Conservation (phyloP, 1,284 basidiomycete species). For the Ustilago vetiveriae region DNA sequence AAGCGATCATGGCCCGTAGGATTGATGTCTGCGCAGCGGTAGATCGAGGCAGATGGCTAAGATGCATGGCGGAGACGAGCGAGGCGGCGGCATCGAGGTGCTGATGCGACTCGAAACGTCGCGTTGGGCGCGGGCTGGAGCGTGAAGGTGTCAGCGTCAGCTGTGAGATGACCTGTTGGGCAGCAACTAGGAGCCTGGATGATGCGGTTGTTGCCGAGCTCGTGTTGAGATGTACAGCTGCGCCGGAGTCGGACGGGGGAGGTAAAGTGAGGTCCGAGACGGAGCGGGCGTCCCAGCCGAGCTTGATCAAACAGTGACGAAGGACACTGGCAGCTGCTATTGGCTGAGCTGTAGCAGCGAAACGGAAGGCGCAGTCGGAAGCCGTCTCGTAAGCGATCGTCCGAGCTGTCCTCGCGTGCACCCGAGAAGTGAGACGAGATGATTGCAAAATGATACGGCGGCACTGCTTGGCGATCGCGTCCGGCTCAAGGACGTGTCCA, state of each 20-base stretch:
- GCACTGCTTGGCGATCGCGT: constrained; percentile 10
- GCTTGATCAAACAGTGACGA: constrained; percentile 27
- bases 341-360: constrained; percentile 13
- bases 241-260: neutral
- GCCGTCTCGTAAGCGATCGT: constrained; percentile 13
- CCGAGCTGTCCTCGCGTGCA: constrained; percentile 10
- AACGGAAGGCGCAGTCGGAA: constrained; percentile 19
- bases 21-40: constrained; percentile 24
- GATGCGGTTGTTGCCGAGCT: neutral
- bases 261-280: neutral
- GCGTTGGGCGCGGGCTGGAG: constrained; percentile 17
- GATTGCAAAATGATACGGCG: constrained; percentile 18
- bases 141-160: constrained; percentile 25
- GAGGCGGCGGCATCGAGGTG: constrained; percentile 18
- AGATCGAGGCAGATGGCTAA: constrained; percentile 12
- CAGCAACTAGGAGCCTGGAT: constrained; percentile 9
- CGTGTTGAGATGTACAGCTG: neutral
- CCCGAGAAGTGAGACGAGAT: constrained; percentile 3
- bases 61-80: constrained; percentile 25
- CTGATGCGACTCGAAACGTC: constrained; percentile 20
- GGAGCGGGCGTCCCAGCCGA: constrained; percentile 25
- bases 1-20: constrained; percentile 28
- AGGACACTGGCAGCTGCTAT: constrained; percentile 16
- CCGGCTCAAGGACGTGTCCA: neutral
- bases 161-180: constrained; percentile 22